Evolutionary conservation across 805 yeast species (phyloP).

Genomic region (Starmerella etchellsii): DNA sequence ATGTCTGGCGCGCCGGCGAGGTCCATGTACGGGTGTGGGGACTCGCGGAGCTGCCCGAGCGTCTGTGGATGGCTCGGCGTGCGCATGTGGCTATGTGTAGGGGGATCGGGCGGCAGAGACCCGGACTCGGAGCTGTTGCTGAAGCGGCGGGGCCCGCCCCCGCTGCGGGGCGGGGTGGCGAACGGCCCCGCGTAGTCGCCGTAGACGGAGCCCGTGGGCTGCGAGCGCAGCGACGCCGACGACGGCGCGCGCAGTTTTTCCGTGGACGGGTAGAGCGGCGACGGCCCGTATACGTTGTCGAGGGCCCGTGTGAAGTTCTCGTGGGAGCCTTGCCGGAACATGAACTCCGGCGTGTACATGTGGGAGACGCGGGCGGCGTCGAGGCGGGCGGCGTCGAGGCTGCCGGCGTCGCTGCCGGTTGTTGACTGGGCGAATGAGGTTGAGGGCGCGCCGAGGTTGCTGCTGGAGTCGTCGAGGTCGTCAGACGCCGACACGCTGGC

Average conservation of each 20-base stretch:
- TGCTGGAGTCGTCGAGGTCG: background rate
- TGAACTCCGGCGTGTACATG: conserved; percentile 14
- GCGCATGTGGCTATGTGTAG: background rate
- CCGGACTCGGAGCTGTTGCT: background rate
- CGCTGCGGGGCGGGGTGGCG: conserved; percentile 13
- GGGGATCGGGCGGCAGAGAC: background rate
- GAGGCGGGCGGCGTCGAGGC: background rate
- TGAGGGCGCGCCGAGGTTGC: background rate
- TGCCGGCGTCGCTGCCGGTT: no score
- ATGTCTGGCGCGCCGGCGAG: conserved; percentile 7
- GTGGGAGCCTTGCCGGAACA: conserved; percentile 8
- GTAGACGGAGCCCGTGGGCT: background rate
- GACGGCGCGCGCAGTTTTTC: conserved; percentile 14
- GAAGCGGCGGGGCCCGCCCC: background rate
- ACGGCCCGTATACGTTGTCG: conserved; percentile 17
- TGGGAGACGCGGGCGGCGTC: background rate
- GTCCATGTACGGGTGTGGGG: conserved; percentile 14
- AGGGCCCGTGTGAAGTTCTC: conserved; percentile 22
- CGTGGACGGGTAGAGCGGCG: conserved; percentile 17
- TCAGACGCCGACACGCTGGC: background rate
- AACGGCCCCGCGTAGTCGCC: conserved; percentile 11
- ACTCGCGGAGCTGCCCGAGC: conserved; percentile 7
- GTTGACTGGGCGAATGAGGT: no score
- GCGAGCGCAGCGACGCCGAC: conserved; percentile 1
- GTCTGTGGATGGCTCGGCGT: background rate